phyloP scores from a whole-genome alignment of 2,329 filamentous ascomycete species.

The Dactylellina drechsleri region DNA sequence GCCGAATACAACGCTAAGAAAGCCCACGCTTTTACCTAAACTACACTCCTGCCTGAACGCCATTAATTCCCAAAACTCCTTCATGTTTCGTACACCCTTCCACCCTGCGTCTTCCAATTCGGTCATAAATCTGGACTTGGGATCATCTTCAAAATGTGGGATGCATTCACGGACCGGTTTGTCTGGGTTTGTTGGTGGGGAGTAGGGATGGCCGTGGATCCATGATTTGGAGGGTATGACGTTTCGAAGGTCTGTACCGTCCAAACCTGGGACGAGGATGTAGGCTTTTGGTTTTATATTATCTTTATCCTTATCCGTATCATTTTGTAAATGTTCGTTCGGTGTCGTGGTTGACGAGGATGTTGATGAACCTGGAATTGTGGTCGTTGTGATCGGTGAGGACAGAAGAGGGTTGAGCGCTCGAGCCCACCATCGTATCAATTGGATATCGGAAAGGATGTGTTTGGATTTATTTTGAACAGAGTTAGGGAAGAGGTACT shows the following conservation, averaged over 20 bases:
- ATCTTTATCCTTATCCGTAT: conserved; percentile 64
- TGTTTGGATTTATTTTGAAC: conserved; percentile 86
- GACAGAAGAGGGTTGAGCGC: conserved; percentile 73
- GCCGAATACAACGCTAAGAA: conserved; percentile 91
- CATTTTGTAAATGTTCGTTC: conserved; percentile 37
- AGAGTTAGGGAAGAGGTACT: conserved; percentile 95
- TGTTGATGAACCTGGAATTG: conserved; percentile 60
- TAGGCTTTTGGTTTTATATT: conserved; percentile 68
- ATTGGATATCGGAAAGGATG: conserved; percentile 85
- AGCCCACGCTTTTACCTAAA: conserved; percentile 88
- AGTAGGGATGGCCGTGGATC: conserved; percentile 78
- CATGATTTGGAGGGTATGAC: conserved; percentile 76
- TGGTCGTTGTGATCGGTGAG: conserved; percentile 66
- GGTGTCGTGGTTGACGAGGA: not conserved
- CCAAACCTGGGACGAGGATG: conserved; percentile 85
- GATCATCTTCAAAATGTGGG: conserved; percentile 92
- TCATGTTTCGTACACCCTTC: conserved; percentile 82
- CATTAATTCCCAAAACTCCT: conserved; percentile 99
- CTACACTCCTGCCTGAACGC: conserved; percentile 95
- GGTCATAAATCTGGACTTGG: conserved; percentile 86
- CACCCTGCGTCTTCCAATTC: conserved; percentile 85
- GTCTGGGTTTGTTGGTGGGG: no score
- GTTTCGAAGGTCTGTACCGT: conserved; percentile 79
- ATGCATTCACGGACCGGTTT: conserved; percentile 68
- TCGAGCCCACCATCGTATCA: conserved; percentile 96